Conservation (phyloP, 345 rosid genomes). For the Noccaea bulbosa region DNA sequence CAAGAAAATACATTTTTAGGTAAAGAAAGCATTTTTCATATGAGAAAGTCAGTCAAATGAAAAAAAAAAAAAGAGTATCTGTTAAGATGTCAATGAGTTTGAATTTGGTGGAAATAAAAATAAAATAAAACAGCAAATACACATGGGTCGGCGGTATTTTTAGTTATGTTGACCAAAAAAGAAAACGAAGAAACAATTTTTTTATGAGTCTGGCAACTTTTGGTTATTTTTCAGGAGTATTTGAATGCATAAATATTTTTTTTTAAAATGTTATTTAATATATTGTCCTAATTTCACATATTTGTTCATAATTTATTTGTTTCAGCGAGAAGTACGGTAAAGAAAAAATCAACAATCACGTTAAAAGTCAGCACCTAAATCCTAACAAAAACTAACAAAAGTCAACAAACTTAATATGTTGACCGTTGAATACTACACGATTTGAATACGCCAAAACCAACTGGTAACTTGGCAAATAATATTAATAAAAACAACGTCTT, state of each 20-base stretch:
- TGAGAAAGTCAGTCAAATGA: conserved; percentile 10
- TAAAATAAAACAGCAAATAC: background rate
- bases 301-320: background rate
- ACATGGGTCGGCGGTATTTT: background rate
- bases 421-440: conserved; percentile 27
- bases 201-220: background rate
- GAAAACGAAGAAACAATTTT: background rate
- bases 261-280: too few relatives aligned
- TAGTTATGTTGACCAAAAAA: conserved; percentile 8
- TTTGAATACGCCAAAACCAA: conserved; percentile 3
- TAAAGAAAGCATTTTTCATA: background rate
- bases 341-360: conserved; percentile 16
- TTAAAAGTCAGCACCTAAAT: conserved; percentile 35
- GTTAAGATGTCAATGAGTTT: conserved; percentile 31
- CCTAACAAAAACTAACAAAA: conserved; percentile 16
- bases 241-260: too few relatives aligned
- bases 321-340: conserved; percentile 30
- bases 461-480: conserved; percentile 8
- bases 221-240: too few relatives aligned
- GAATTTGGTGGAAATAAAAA: conserved; percentile 4
- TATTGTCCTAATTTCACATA: background rate
- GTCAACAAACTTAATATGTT: conserved; percentile 23
- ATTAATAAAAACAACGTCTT: background rate
- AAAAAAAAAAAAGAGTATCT: background rate
- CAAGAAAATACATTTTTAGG: background rate